Evolutionary conservation across 495 filamentous ascomycete species (phyloP).

Genomic region (Neurospora sp.): DNA sequence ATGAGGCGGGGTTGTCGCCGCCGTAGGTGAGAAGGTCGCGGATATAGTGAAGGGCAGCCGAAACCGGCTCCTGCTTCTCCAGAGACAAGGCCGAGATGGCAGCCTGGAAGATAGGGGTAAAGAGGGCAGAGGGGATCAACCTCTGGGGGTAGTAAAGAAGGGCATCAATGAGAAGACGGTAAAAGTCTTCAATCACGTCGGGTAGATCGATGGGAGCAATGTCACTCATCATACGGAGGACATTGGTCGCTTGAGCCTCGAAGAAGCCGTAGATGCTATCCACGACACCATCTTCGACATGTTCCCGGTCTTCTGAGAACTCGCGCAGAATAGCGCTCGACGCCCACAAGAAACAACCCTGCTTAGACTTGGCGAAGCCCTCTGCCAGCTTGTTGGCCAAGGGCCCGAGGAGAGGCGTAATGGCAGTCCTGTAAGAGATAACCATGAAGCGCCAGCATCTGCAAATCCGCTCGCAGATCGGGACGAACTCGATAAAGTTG

Average conservation of each 20-base stretch:
- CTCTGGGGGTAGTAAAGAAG: constrained; percentile 83
- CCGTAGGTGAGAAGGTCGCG: constrained; percentile 89
- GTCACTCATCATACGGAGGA: constrained; percentile 82
- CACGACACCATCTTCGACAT: constrained; percentile 75
- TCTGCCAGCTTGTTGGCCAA: constrained; percentile 78
- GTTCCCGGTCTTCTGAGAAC: constrained; percentile 79
- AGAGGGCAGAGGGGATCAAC: constrained; percentile 65
- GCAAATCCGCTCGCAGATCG: constrained; percentile 88
- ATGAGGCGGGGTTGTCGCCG: constrained; percentile 62
- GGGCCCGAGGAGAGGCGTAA: constrained; percentile 70
- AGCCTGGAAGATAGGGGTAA: constrained; percentile 75
- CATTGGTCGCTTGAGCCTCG: constrained; percentile 78
- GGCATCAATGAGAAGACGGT: constrained; percentile 81
- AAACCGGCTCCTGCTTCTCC: constrained; percentile 82
- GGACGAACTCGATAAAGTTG: constrained; percentile 71
- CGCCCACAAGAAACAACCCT: constrained; percentile 97
- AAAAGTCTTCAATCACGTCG: constrained; percentile 98
- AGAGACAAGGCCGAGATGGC: constrained; percentile 74
- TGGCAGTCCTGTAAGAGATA: constrained; percentile 84
- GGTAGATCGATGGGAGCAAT: constrained; percentile 78
- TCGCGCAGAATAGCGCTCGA: constrained; percentile 91
- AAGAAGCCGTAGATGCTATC: constrained; percentile 87
- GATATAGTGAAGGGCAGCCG: constrained; percentile 85
- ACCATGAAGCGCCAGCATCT: constrained; percentile 94
- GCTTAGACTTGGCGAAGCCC: constrained; percentile 75